These are phyloP conservation scores for Fusarium verrucosum DNA, from an alignment of 2,329 filamentous ascomycete species.

Conservation along the genomic window DNA sequence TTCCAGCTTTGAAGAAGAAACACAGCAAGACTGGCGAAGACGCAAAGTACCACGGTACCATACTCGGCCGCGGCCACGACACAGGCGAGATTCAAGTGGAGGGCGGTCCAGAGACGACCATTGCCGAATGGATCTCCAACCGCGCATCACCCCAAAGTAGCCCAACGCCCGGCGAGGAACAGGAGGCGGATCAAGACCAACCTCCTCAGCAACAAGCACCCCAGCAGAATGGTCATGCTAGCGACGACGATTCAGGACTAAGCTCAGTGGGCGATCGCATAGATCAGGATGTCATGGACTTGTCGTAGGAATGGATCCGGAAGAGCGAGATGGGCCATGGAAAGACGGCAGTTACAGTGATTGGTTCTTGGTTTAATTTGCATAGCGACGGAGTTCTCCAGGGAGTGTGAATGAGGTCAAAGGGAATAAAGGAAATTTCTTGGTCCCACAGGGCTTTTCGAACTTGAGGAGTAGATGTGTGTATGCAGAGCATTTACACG, in stretches of 20 bases:
- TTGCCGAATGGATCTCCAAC: conserved; percentile 51
- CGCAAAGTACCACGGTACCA: conserved; percentile 83
- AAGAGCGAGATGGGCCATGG: not conserved
- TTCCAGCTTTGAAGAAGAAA: conserved; percentile 83
- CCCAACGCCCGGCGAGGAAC: conserved; percentile 12
- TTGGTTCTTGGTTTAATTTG: conserved; percentile 32
- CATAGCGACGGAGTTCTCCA: conserved; percentile 46
- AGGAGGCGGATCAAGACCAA: conserved; percentile 9
- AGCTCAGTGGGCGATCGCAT: conserved; percentile 64
- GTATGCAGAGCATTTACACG: not conserved
- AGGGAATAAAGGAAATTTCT: conserved; percentile 11
- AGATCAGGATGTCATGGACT: conserved; percentile 59
- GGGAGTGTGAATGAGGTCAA: conserved; percentile 12
- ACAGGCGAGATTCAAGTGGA: conserved; percentile 79
- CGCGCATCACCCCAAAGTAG: conserved; percentile 35
- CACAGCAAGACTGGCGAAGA: conserved; percentile 91
- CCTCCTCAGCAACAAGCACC: conserved; percentile 17
- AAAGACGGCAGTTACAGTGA: not conserved
- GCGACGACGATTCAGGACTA: conserved; percentile 60
- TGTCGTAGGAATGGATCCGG: conserved; percentile 46
- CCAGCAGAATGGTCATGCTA: conserved; percentile 40
- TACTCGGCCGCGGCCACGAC: conserved; percentile 79
- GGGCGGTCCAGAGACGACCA: conserved; percentile 64
- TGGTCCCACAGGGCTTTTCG: conserved; percentile 6
- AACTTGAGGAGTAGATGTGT: not conserved